Evolutionary conservation across 164 flowering plant genomes (phyloP).

Genomic region (Umbilicus rupestris): DNA sequence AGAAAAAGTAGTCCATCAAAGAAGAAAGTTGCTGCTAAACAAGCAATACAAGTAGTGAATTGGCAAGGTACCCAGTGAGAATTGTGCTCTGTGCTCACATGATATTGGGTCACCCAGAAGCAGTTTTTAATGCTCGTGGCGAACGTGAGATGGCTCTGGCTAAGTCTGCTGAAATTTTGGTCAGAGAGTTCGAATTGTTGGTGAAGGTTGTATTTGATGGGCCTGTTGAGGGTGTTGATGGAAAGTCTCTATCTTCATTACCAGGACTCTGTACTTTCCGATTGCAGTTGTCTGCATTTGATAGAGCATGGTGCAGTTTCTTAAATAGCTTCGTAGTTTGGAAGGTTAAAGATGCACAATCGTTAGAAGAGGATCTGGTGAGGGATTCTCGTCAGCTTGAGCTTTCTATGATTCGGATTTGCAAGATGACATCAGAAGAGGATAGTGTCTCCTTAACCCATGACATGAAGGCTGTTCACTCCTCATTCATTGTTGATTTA

Average conservation of each 20-base stretch:
- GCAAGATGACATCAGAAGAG: constrained; percentile 71
- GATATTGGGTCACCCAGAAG: constrained; percentile 94
- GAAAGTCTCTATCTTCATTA: constrained; percentile 21
- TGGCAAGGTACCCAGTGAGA: constrained; percentile 81
- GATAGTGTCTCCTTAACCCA: constrained; percentile 46
- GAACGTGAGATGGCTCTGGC: constrained; percentile 69
- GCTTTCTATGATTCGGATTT: constrained; percentile 92
- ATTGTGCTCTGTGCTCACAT: constrained; percentile 90
- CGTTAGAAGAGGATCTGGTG: constrained; percentile 81
- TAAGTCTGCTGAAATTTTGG: constrained; percentile 51
- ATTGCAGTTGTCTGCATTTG: constrained; percentile 72
- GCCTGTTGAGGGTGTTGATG: constrained; percentile 28
- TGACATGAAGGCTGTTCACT: constrained; percentile 87
- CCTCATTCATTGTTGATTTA: constrained; percentile 1
- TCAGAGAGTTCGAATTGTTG: constrained; percentile 65
- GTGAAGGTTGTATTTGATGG: constrained; percentile 55
- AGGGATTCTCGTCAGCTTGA: constrained; percentile 94
- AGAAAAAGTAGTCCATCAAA: constrained; percentile 28
- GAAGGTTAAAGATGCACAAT: constrained; percentile 92
- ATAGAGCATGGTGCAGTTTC: constrained; percentile 85
- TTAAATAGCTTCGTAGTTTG: constrained; percentile 79
- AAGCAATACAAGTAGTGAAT: constrained; percentile 21
- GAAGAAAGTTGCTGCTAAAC: constrained; percentile 24
- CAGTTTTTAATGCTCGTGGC: constrained; percentile 81
- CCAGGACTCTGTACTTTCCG: constrained; percentile 49